Evolutionary conservation across 139 green algal species (phyloP).

Genomic region (Auxenochlorella protothecoides): DNA sequence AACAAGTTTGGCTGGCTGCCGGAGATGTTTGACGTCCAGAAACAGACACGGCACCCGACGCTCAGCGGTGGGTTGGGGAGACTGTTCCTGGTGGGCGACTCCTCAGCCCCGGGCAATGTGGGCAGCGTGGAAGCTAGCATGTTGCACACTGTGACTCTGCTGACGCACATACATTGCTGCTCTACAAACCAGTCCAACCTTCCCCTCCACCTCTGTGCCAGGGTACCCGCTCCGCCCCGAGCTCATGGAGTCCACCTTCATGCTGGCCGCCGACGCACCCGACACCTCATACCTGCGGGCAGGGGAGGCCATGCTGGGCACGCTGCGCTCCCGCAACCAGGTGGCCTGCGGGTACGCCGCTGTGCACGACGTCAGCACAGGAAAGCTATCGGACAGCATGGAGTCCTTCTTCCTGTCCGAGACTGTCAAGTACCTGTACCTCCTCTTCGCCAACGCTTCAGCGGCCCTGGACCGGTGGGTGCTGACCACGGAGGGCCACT

Average conservation of each 20-base stretch:
- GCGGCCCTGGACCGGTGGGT: conserved; percentile 47
- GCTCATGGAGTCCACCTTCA: conserved; percentile 80
- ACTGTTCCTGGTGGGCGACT: no score
- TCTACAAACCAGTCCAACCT: neutral
- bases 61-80: neutral
- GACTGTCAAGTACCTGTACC: conserved; percentile 82
- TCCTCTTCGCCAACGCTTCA: conserved; percentile 46
- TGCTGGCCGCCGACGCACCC: conserved; percentile 41
- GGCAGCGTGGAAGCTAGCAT: no score
- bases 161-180: no score
- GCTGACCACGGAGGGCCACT: conserved; percentile 66
- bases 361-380: conserved; percentile 50
- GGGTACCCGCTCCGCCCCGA: conserved; percentile 73
- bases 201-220: conserved; percentile 9
- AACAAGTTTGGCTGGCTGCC: conserved; percentile 64
- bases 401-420: conserved; percentile 87
- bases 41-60: conserved; percentile 19
- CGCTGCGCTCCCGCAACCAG: conserved; percentile 24
- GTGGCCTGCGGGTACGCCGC: conserved; percentile 52
- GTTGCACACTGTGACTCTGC: no score
- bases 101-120: no score
- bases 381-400: conserved; percentile 63
- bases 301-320: conserved; percentile 5
- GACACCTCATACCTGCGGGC: conserved; percentile 7
- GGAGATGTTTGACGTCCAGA: conserved; percentile 57